Evolutionary conservation across 2,329 filamentous ascomycete species (phyloP), one percentile per base, ranked within the genome.

Genomic region (Ophiosphaerella korrae): DNA sequence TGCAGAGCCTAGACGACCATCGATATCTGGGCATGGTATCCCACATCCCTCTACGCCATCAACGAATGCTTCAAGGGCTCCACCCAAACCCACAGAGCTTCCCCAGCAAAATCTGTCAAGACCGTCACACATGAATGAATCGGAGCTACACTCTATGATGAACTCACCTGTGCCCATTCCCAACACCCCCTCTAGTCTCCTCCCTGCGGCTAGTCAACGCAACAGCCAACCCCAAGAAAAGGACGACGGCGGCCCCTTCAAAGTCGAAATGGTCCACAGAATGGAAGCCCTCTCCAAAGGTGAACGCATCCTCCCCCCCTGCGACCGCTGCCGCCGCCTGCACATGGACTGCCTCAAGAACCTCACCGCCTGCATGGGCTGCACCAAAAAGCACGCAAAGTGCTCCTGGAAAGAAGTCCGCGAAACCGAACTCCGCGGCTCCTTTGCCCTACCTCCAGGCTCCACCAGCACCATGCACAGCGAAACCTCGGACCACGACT

Each of bases 311-410:
- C 74, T 84, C n/a, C 92, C 91, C 8, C 89, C 90, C 0, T 96
- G 91, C 67, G 92, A 96, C 69, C 82, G 90, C 33, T 96, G 91
- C 69, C 82, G 91, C 38, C 82, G 91, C 26, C 78, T 95, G 13
- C 86, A 89, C 58, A 89, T 92, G 76, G 85, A 90, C 50, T 96
- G 91, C 55, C 78, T 92, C 41, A 95, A 95, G 74, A 89, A 96
- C 56, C 78, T 94, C 34, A 95, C 90, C 0, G 90, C 90, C 7
- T 96, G 92, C 67, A 85, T 88, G 72, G 90, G 90, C 18, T 96
- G 91, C 72, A 95, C 91, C 0, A 92, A 90, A 71, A 95, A 95
- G 70, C 91, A 96, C 69, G 90, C 90, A 16, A 92, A 92, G 64
- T 96, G 91, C 71, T 87, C 86, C 12, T 96, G 91, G 91, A 89